These are phyloP conservation scores for Tulasnella sp. DNA, from an alignment of 768 basidiomycete genomes.

Conservation along the genomic window DNA sequence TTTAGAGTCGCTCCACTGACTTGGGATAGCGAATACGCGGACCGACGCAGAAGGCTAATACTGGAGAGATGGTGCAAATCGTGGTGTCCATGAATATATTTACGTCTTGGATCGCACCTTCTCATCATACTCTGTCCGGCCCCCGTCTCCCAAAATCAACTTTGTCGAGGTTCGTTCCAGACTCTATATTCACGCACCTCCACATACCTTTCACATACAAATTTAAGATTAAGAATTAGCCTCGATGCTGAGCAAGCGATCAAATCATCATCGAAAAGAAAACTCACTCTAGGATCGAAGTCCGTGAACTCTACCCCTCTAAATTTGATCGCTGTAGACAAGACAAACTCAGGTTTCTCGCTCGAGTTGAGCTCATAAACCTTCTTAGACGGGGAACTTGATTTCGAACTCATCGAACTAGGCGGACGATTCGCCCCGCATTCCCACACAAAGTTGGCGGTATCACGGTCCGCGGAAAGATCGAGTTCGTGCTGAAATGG, in stretches of 20 bases:
- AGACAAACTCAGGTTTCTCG: conserved; percentile 46
- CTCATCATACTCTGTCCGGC: conserved; percentile 89
- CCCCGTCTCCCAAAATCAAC: conserved; percentile 53
- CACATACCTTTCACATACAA: conserved; percentile 49
- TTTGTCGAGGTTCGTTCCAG: conserved; percentile 47
- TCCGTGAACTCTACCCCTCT: conserved; percentile 72
- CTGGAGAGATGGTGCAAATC: background rate
- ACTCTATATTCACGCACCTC: conserved; percentile 55
- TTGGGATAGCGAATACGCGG: conserved; percentile 53
- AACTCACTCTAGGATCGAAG: conserved; percentile 60
- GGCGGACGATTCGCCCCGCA: conserved; percentile 64
- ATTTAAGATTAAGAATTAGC: background rate
- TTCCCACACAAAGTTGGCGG: conserved; percentile 72
- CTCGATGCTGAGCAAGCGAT: too few species aligned
- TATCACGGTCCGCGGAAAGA: conserved; percentile 49
- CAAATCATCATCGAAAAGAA: too few species aligned
- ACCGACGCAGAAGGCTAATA: conserved; percentile 51
- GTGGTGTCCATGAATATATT: background rate
- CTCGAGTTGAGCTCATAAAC: background rate
- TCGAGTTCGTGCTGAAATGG: conserved; percentile 47
- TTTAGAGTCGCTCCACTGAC: conserved; percentile 36
- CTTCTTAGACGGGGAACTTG: conserved; percentile 47
- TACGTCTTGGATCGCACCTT: conserved; percentile 43
- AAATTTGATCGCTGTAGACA: conserved; percentile 68
- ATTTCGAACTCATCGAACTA: conserved; percentile 48